Evolutionary conservation across 2,329 filamentous ascomycete genomes (phyloP).

Genomic region (Arthrocladium fulminans): DNA sequence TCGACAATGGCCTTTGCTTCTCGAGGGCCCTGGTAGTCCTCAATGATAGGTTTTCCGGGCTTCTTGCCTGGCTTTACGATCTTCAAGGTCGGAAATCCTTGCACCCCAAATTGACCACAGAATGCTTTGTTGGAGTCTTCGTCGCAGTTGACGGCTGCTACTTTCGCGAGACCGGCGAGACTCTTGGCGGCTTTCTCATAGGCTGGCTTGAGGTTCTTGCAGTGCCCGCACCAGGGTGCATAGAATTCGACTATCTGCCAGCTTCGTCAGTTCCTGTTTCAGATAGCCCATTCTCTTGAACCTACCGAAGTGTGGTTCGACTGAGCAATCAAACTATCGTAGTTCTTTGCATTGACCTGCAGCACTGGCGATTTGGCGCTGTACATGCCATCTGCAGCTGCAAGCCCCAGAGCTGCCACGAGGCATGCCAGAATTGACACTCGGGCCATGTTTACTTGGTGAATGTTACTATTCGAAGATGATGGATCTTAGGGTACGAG

Average conservation of each 20-base stretch:
- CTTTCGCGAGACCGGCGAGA: constrained; percentile 84
- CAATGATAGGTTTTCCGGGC: constrained; percentile 66
- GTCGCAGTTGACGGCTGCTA: constrained; percentile 91
- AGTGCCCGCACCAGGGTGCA: constrained; percentile 96
- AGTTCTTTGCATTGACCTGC: constrained; percentile 69
- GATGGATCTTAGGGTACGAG: background rate
- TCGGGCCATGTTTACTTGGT: constrained; percentile 6
- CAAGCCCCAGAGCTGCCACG: constrained; percentile 48
- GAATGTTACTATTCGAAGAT: background rate
- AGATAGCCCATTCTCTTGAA: constrained; percentile 12
- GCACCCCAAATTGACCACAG: constrained; percentile 74
- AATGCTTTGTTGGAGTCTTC: constrained; percentile 84
- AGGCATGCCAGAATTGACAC: constrained; percentile 37
- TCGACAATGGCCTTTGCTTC: constrained; percentile 82
- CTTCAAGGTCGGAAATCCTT: constrained; percentile 95
- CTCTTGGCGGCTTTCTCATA: constrained; percentile 90
- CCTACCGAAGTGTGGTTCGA: constrained; percentile 87
- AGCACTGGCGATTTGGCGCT: constrained; percentile 78
- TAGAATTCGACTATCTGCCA: constrained; percentile 66
- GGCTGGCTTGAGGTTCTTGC: constrained; percentile 86
- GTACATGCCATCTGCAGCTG: constrained; percentile 66
- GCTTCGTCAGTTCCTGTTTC: constrained; percentile 7
- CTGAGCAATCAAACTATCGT: constrained; percentile 71
- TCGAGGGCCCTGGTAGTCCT: constrained; percentile 81
- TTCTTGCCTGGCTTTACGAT: constrained; percentile 81